Evolutionary conservation across 2,329 filamentous ascomycete genomes (phyloP).

Genomic region (Elsinoe fawcettii): DNA sequence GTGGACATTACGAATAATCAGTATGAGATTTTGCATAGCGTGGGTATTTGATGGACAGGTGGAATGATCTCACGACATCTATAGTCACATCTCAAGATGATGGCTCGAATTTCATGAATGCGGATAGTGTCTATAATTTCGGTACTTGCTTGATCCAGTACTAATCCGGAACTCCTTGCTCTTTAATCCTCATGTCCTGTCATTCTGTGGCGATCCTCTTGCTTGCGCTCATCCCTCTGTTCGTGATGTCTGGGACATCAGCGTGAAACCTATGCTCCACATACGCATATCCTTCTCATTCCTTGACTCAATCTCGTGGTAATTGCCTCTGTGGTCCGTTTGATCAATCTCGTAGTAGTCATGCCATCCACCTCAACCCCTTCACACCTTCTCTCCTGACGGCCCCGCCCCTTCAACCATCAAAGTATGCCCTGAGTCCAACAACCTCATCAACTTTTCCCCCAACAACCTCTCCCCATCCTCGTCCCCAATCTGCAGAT

Average conservation of each 20-base stretch:
- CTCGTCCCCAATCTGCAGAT: slow-evolving; percentile 20
- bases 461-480: slow-evolving; percentile 22
- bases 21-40: background rate
- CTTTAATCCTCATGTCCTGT: background rate
- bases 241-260: background rate
- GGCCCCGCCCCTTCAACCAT: background rate
- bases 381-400: background rate
- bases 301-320: background rate
- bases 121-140: background rate
- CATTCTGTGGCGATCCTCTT: background rate
- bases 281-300: background rate
- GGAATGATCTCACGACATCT: background rate
- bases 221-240: slow-evolving; percentile 3
- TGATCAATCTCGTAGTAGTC: no score
- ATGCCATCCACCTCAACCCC: no score
- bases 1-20: no score
- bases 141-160: background rate
- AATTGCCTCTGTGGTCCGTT: no score
- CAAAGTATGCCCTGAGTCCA: slow-evolving; percentile 14
- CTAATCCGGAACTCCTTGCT: background rate
- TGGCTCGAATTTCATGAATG: slow-evolving; percentile 8
- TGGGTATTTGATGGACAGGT: background rate
- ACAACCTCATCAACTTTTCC: slow-evolving; percentile 20
- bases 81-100: background rate
- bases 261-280: background rate